A percentile compares a stretch with the other conserved stretches of the same genome.
Conservation (phyloP, 495 filamentous ascomycete species). For the Oleoguttula mirabilis region DNA sequence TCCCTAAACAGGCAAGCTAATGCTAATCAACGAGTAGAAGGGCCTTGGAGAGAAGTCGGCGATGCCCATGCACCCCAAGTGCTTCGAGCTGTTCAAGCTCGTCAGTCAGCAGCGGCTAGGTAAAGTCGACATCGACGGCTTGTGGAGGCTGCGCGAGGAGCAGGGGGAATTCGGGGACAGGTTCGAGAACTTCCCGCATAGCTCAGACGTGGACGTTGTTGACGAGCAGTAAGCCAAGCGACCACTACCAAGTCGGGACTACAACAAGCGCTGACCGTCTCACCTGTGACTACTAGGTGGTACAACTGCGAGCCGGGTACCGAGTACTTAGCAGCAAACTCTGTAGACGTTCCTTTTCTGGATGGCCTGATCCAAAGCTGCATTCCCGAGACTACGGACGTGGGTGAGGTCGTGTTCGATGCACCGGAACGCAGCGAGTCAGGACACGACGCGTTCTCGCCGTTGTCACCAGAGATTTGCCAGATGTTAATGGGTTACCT, state of each 20-base stretch:
- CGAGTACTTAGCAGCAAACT: conserved; percentile 1
- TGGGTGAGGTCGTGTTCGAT: no score
- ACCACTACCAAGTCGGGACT: background rate
- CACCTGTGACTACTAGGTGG: background rate
- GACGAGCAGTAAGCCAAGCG: background rate
- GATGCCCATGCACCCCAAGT: conserved; percentile 4
- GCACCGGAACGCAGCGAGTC: no score
- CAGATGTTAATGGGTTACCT: no score
- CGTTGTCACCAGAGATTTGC: no score
- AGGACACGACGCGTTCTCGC: no score
- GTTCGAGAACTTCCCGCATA: background rate
- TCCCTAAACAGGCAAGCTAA: no score
- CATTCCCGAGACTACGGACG: background rate
- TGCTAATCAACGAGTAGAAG: no score
- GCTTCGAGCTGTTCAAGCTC: conserved; percentile 9
- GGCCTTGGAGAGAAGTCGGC: background rate
- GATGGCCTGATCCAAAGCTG: background rate
- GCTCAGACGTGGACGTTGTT: background rate
- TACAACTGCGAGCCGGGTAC: background rate
- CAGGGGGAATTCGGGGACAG: background rate
- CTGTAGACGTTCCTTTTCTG: background rate
- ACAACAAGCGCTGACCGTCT: background rate
- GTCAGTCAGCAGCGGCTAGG: background rate
- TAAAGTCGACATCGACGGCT: conserved; percentile 5
- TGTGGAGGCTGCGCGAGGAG: conserved; percentile 3